A percentile compares a stretch with the other conserved stretches of the same genome.
Conservation (phyloP, 768 basidiomycete genomes). For the Coprinellus aureogranulatus region DNA sequence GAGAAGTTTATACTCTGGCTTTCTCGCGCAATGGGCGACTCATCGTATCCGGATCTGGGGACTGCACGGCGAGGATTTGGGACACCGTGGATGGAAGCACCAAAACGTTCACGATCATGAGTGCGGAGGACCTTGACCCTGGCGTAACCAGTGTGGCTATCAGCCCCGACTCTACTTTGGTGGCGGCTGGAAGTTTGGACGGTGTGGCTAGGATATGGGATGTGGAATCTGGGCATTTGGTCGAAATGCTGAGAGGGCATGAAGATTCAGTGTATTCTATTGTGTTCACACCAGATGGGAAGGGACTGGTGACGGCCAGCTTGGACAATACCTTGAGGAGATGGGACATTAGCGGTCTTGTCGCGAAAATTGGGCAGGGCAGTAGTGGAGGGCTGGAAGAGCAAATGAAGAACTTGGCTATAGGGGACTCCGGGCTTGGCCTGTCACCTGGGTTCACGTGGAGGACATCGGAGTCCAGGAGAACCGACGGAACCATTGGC, state of each 20-base stretch:
- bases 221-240: neutral
- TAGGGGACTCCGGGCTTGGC: too few species aligned
- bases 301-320: slow-evolving; percentile 83
- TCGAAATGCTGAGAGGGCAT: slow-evolving; percentile 69
- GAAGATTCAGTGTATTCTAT: slow-evolving; percentile 80
- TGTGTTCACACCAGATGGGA: slow-evolving; percentile 91
- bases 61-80: slow-evolving; percentile 42
- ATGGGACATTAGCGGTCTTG: slow-evolving; percentile 85
- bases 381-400: too few species aligned
- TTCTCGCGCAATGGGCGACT: slow-evolving; percentile 78
- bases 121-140: slow-evolving; percentile 27
- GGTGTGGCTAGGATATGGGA: slow-evolving; percentile 78
- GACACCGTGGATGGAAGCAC: slow-evolving; percentile 20
- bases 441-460: too few species aligned
- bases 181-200: slow-evolving; percentile 65
- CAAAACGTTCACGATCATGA: neutral
- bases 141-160: slow-evolving; percentile 76
- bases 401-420: too few species aligned
- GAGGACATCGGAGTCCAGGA: too few species aligned
- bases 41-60: slow-evolving; percentile 86
- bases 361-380: too few species aligned
- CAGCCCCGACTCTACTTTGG: slow-evolving; percentile 65
- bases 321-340: slow-evolving; percentile 80
- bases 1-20: slow-evolving; percentile 89
- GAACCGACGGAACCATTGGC: too few species aligned